Evolutionary conservation across 106 monocot species (phyloP), one percentile per base, ranked within the genome.

Genomic region (Cymbidium sinense): DNA sequence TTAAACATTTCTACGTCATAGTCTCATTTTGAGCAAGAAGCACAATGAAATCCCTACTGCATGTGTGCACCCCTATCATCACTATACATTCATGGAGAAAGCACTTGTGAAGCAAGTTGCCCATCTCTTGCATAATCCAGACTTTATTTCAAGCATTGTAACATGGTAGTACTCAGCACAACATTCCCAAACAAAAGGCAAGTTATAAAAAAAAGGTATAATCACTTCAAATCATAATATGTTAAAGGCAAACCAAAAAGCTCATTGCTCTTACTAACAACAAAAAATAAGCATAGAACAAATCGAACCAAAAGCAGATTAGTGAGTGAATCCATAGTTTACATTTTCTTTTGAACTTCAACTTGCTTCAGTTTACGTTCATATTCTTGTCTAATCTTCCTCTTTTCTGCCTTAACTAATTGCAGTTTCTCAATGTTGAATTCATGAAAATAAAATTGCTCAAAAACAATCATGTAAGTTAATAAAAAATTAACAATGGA

Each of bases 381-480:
- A 36, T 91, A 94, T 50, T 96, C 96, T 77, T 94, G 93, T 41
- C 86, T 91, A 77, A 93, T 88, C 86, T 96, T 96, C 84, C 83
- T 89, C 81, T 96, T 96, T 50, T 96, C 96, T 50, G 93, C 93
- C 74, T 96, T 93, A 84, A 96, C 85, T 50, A 96, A 51, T 78
- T 96, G 96, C 81, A 96, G 74, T 75, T 96, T 96, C 85, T 96
- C 96, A 52, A 96, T 93, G 81, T 96, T 96, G 79, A 96, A 96
- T 85, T 96, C 96, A 93, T 96, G 44, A 28, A 84, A 80, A 33
- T 41, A 76, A 25, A 31, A 70, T 7, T 37, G 37, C 10, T 64
- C 27, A 39, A 76, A 58, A 34, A 34, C 34, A 76, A 13, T 33
- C 7, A n/a, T 54, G 58, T 18, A 21, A 12, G 13, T 50, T 25